A percentile compares a stretch with the other conserved stretches of the same genome.
phyloP scores from a whole-genome alignment of 257 asterid genomes.

The Nemophila menziesii region DNA sequence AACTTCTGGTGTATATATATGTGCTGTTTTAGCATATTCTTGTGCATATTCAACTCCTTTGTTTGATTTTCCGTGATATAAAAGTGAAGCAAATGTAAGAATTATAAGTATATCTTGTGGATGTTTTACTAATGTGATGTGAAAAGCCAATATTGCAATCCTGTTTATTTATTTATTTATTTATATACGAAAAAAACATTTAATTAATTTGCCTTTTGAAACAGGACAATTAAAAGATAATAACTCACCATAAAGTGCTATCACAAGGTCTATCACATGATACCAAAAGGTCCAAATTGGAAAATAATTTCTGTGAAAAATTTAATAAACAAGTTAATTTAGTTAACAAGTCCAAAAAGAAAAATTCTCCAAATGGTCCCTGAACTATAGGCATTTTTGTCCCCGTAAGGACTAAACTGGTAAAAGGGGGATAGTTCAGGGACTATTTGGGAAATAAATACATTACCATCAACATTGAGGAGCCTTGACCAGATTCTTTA shows the following conservation, averaged over 20 bases:
- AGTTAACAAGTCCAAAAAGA: neutral
- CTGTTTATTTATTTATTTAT: slow-evolving; percentile 42
- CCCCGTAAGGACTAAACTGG: no score
- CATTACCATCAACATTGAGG: slow-evolving; percentile 68
- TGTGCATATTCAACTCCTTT: slow-evolving; percentile 53
- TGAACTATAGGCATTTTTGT: no score
- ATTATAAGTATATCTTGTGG: slow-evolving; percentile 61
- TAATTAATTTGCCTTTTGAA: no score
- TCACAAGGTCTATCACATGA: slow-evolving; percentile 68
- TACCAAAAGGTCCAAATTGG: slow-evolving; percentile 59
- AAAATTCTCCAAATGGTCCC: no score
- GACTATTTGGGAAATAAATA: no score
- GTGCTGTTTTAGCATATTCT: slow-evolving; percentile 36
- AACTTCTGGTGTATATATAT: slow-evolving; percentile 49
- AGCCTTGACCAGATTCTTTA: slow-evolving; percentile 22
- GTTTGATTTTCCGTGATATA: slow-evolving; percentile 54
- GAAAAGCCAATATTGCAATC: slow-evolving; percentile 73
- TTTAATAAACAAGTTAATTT: neutral
- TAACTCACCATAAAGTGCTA: slow-evolving; percentile 63
- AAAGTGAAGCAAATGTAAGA: slow-evolving; percentile 72
- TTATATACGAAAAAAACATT: no score
- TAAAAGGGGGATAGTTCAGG: no score
- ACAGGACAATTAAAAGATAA: no score
- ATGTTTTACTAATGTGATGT: slow-evolving; percentile 41
- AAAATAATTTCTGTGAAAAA: slow-evolving; percentile 61